phyloP scores from a whole-genome alignment of 805 yeast species.

The Candida hungchunana region DNA sequence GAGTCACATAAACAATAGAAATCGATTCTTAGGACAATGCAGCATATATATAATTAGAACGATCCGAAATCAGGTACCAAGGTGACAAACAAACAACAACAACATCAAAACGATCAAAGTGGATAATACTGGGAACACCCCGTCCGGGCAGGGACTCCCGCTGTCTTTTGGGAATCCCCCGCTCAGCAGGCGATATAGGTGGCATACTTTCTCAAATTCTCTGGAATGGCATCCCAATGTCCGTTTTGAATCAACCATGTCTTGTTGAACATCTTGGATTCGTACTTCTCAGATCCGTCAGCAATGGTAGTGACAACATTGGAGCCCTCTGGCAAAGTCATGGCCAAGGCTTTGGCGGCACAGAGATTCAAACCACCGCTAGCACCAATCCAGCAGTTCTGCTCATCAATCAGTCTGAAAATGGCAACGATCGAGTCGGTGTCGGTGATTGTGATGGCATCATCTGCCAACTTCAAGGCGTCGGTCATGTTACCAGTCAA shows the following conservation, averaged over 20 bases:
- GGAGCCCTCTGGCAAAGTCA: slow-evolving; percentile 23
- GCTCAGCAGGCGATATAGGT: slow-evolving; percentile 2
- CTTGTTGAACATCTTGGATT: slow-evolving; percentile 21
- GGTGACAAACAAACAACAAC: too few relatives aligned
- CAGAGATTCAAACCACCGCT: slow-evolving; percentile 23
- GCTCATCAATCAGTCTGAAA: slow-evolving; percentile 17
- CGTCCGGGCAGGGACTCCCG: too few relatives aligned
- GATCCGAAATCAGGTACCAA: too few relatives aligned
- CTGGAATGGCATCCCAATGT: slow-evolving; percentile 24
- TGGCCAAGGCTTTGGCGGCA: slow-evolving; percentile 21
- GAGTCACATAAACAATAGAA: too few relatives aligned
- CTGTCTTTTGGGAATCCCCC: too few relatives aligned
- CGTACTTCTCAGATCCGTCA: slow-evolving; percentile 23
- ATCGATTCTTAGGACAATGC: too few relatives aligned
- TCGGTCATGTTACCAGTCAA: slow-evolving; percentile 24
- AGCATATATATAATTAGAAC: too few relatives aligned
- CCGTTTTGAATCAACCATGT: slow-evolving; percentile 19
- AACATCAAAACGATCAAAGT: too few relatives aligned
- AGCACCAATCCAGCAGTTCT: slow-evolving; percentile 23
- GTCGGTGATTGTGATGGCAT: slow-evolving; percentile 17
- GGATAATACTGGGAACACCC: too few relatives aligned
- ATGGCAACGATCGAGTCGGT: slow-evolving; percentile 18
- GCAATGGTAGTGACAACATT: slow-evolving; percentile 25
- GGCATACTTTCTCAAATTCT: slow-evolving; percentile 19
- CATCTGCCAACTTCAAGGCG: slow-evolving; percentile 20